A percentile compares a stretch with the other conserved stretches of the same genome.
phyloP scores from a whole-genome alignment of 441 rosid genomes.

The Croton laevigatus region DNA sequence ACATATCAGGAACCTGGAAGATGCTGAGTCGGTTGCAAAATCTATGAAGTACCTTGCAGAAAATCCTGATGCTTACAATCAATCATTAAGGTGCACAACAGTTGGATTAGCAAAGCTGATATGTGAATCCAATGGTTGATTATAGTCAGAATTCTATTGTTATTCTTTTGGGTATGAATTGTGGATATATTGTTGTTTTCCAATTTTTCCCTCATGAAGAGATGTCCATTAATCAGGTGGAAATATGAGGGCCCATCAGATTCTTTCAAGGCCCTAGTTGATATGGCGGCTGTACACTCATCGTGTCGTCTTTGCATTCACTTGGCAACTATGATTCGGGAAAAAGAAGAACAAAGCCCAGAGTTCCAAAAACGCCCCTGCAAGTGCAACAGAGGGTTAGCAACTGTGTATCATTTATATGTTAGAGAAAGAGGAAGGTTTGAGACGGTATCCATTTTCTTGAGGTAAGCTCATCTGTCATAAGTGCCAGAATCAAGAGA shows the following conservation, averaged over 20 bases:
- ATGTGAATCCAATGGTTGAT: not conserved
- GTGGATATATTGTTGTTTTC: slow-evolving; percentile 6
- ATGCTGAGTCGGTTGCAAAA: slow-evolving; percentile 59
- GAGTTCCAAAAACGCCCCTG: slow-evolving; percentile 66
- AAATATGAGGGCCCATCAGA: slow-evolving; percentile 84
- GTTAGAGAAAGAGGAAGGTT: slow-evolving; percentile 85
- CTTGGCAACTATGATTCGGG: slow-evolving; percentile 63
- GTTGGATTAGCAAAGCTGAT: not conserved
- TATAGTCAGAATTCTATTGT: not conserved
- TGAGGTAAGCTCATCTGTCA: slow-evolving; percentile 44
- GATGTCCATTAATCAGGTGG: slow-evolving; percentile 54
- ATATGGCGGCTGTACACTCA: slow-evolving; percentile 93
- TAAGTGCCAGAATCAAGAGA: not conserved
- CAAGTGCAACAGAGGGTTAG: slow-evolving; percentile 66
- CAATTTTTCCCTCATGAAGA: slow-evolving; percentile 15
- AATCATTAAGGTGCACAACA: slow-evolving; percentile 51
- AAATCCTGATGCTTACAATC: slow-evolving; percentile 67
- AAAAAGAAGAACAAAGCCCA: slow-evolving; percentile 62
- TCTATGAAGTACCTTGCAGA: slow-evolving; percentile 68
- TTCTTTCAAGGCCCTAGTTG: slow-evolving; percentile 87
- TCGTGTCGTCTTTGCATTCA: slow-evolving; percentile 93
- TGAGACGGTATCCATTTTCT: slow-evolving; percentile 69
- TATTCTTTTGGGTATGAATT: not conserved
- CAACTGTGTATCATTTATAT: slow-evolving; percentile 62
- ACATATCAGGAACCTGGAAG: slow-evolving; percentile 57